Conservation (phyloP, 2,329 filamentous ascomycete genomes). For the Beauveria sp. region DNA sequence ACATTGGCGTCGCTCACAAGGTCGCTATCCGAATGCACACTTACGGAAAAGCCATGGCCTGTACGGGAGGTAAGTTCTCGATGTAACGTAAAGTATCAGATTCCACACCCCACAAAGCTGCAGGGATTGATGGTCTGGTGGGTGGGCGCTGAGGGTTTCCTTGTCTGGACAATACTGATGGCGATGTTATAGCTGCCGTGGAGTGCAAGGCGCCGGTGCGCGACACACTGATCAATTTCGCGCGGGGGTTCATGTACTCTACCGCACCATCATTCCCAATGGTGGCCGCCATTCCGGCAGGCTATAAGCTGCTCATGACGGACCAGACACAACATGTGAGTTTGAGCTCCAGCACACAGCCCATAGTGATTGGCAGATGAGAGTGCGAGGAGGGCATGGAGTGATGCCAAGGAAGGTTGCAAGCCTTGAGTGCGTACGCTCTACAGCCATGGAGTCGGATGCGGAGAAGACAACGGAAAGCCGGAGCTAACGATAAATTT, state of each 20-base stretch:
- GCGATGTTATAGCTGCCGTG: constrained; percentile 13
- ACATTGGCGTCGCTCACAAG: constrained; percentile 38
- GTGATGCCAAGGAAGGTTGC: not conserved
- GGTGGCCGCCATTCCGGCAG: constrained; percentile 17
- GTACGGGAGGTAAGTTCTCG: constrained; percentile 21
- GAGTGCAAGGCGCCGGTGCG: constrained; percentile 16
- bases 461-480: not conserved
- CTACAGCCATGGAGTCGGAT: not conserved
- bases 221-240: constrained; percentile 16
- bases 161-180: not conserved
- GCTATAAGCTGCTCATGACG: constrained; percentile 14
- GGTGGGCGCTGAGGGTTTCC: not conserved
- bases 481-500: not conserved
- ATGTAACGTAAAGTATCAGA: not conserved
- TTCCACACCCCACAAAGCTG: not conserved
- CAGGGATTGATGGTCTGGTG: not conserved
- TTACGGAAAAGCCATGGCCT: constrained; percentile 43
- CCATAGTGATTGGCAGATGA: not conserved
- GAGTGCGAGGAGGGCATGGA: not conserved
- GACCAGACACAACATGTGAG: constrained; percentile 12
- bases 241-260: constrained; percentile 16
- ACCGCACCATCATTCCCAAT: constrained; percentile 16
- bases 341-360: not conserved
- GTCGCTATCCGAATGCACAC: constrained; percentile 42
- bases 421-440: not conserved